Evolutionary conservation across 2,329 filamentous ascomycete genomes (phyloP).

Genomic region (Fusarium decemcellulare): DNA sequence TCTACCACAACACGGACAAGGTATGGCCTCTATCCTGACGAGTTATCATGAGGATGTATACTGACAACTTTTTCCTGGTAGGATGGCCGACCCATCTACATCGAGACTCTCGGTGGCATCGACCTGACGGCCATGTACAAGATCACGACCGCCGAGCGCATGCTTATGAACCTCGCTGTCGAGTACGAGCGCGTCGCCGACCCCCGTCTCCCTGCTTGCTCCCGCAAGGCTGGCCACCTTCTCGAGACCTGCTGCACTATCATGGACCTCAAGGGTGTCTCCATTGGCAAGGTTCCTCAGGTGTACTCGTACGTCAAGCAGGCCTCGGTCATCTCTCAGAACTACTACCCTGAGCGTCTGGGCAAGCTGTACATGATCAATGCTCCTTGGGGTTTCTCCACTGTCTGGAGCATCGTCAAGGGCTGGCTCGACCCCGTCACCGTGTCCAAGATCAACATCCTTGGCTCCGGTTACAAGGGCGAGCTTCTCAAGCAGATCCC

Average conservation of each 20-base stretch:
- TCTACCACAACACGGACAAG: constrained; percentile 98
- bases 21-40: constrained; percentile 54
- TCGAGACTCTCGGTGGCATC: constrained; percentile 95
- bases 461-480: constrained; percentile 85
- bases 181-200: constrained; percentile 98
- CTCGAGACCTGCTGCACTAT: constrained; percentile 99
- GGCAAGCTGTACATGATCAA: constrained; percentile 99
- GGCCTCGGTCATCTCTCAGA: constrained; percentile 92
- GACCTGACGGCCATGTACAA: constrained; percentile 92
- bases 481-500: constrained; percentile 89
- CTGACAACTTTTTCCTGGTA: constrained; percentile 54
- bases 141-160: constrained; percentile 92
- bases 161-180: constrained; percentile 95
- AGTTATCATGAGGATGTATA: constrained; percentile 15
- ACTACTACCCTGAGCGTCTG: constrained; percentile 98
- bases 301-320: constrained; percentile 91
- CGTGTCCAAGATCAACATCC: constrained; percentile 93
- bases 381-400: constrained; percentile 94
- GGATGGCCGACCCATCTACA: constrained; percentile 98
- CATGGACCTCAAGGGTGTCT: constrained; percentile 97
- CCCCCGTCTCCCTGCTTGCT: constrained; percentile 94
- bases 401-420: constrained; percentile 89
- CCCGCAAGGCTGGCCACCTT: constrained; percentile 88
- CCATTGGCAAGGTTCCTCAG: constrained; percentile 82
- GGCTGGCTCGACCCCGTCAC: constrained; percentile 97